Base-by-base conservation (phyloP, 2,329 filamentous ascomycete species). In the Fusarium temperatum region DNA sequence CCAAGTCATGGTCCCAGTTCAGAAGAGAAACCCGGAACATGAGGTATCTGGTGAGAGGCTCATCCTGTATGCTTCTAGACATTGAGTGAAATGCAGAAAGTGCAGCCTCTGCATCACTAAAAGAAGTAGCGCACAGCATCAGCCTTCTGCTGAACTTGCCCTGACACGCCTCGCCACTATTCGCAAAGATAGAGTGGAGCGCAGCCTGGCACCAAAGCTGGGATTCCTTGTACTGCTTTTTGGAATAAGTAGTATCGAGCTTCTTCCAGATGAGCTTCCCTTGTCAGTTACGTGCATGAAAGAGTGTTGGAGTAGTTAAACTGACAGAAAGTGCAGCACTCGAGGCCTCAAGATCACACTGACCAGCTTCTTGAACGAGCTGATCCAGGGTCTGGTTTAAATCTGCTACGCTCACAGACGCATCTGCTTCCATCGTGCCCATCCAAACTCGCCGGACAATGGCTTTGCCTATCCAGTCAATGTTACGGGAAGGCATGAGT, bases 251-350 rank as follows among this genome's bases (percentile, higher is more conserved):
- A 2, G 85, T 82, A 59, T 95, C 92, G n/a, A 93, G 85, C 32
- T 87, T 89, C 81, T 94, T 96, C 94, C 95, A 98, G 8, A 98
- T 83, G 8, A 98, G 81, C 93, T 96, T 68, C 17, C 28, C 48
- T 35, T 70, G 77, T 78, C 36, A 77, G 71, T 42, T 12, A 24
- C 3, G 24, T 20, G 18, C 12, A 18, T 26, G 10, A 15, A 41
- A 24, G 28, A 18, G 38, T 26, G 26, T 74, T 68, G 51, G 22
- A 28, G 41, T 48, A 39, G n/a, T 28, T 17, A 12, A 22, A 81
- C 88, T 75, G 78, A 93, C 90, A 39, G 90, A 92, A 75, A 94
- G 92, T 12, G 89, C 88, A 39, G 92, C 91, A 70, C 90, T 89
- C 18, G 93, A 90, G 11, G 90, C 90, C 70, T 89, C 87, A 9